Evolutionary conservation across 306 rosid species (phyloP), one percentile per base, ranked within the genome.

Genomic region (Parietaria judaica): DNA sequence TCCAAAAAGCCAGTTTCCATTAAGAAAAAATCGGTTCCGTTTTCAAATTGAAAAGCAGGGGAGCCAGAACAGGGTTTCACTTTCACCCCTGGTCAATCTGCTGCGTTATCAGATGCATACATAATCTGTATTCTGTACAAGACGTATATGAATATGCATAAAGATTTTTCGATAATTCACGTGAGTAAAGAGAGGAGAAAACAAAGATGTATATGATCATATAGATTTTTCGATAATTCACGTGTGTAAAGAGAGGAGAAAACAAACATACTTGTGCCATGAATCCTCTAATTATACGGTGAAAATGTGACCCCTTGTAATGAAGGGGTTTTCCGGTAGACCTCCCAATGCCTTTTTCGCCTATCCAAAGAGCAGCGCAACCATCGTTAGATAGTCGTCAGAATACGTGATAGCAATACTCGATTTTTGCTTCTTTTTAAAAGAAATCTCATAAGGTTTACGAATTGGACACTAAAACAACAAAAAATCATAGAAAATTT

Each of bases 311-410:
- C 53, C 95, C 99, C 75, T 83, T 84, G 76, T 63, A 94, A 74
- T 89, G 95, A 72, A 89, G 85, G 70, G 91, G 94, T 73, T 84
- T 89, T 47, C 86, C 94, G 0, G 97, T 86, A 46, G 87, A 72
- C 76, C 79, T 80, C 58, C 97, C 95, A 63, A 81, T 78, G 60
- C 94, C 97, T 78, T 86, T 94, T 76, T 89, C 99, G 64, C 99
- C 99, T 94, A 69, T 68, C 16, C 64, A 39, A 65, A 44, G 52
- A 52, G 68, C 69, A 72, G 10, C 61, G 38, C 46, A 70, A 13
- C 31, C 47, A 3, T 23, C 31, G 31, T 23, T 23, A 23, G 31
- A 23, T 23, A 23, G 31, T 23, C 31, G 1, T 23, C 2, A 2
- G 31, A 23, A 23, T 1, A 23, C 31, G 31, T 23, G 31, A 23